phyloP scores from a whole-genome alignment of 352 stramenopile genomes.

The Pythium sp. region DNA sequence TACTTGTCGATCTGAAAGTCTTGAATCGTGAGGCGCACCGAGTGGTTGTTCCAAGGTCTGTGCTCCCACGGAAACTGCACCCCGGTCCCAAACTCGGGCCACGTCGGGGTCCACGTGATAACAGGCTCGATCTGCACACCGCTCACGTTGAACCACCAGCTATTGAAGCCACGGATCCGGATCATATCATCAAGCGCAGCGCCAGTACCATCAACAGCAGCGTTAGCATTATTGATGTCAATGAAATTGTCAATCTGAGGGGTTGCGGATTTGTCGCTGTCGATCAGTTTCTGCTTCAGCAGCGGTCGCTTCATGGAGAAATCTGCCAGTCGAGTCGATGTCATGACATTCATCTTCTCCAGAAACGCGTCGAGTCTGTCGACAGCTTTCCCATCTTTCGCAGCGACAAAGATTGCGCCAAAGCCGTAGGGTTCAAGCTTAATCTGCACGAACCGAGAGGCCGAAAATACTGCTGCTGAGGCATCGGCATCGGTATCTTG shows the following conservation, averaged over 20 bases:
- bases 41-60: slow-evolving; percentile 80
- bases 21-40: slow-evolving; percentile 48
- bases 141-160: slow-evolving; percentile 82
- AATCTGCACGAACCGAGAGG: slow-evolving; percentile 23
- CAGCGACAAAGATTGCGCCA: slow-evolving; percentile 43
- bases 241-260: background rate
- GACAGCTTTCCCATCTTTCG: slow-evolving; percentile 7
- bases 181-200: slow-evolving; percentile 33
- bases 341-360: slow-evolving; percentile 46
- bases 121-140: slow-evolving; percentile 84
- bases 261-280: background rate
- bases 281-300: slow-evolving; percentile 38
- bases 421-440: slow-evolving; percentile 59
- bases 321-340: slow-evolving; percentile 36
- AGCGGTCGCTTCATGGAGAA: slow-evolving; percentile 39
- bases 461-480: background rate
- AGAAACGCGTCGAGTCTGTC: slow-evolving; percentile 44
- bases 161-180: slow-evolving; percentile 33
- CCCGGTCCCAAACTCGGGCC: slow-evolving; percentile 50
- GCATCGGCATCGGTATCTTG: background rate
- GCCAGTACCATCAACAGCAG: background rate
- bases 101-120: slow-evolving; percentile 58
- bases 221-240: background rate
- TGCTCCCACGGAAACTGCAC: slow-evolving; percentile 86
- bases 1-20: slow-evolving; percentile 75